These are phyloP conservation scores for Paramecium primaurelia DNA, from an alignment of 73 alveolate species.

Conservation along the genomic window DNA sequence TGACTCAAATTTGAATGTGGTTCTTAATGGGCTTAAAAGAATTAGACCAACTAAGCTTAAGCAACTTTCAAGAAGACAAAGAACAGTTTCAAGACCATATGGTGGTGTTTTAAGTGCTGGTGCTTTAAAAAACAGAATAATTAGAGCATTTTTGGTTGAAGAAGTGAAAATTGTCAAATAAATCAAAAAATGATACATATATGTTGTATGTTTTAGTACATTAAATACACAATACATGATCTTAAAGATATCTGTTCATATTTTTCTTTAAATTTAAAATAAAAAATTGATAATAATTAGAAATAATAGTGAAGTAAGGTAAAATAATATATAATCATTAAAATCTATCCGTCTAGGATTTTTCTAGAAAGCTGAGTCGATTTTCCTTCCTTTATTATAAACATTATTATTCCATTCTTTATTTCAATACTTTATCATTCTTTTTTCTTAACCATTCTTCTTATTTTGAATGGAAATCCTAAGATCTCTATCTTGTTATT, in stretches of 20 bases:
- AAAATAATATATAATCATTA: neutral
- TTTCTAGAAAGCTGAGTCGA: neutral
- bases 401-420: neutral
- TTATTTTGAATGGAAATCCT: neutral
- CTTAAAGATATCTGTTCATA: neutral
- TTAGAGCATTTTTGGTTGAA: constrained; percentile 80
- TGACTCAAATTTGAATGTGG: constrained; percentile 51
- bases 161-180: constrained; percentile 78
- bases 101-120: constrained; percentile 73
- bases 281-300: neutral
- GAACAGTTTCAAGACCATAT: constrained; percentile 77
- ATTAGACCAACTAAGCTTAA: constrained; percentile 63
- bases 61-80: constrained; percentile 65
- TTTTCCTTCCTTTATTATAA: neutral
- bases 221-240: neutral
- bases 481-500: constrained; percentile 2
- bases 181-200: constrained; percentile 19
- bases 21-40: constrained; percentile 66
- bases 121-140: constrained; percentile 68
- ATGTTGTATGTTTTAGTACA: neutral
- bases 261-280: neutral
- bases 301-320: neutral
- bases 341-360: constrained; percentile 21
- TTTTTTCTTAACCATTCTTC: constrained; percentile 26
- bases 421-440: neutral